A percentile compares a stretch with the other conserved stretches of the same genome.
Evolutionary conservation across 1,284 basidiomycete species (phyloP).

Genomic region (Violaceomyces palustris): DNA sequence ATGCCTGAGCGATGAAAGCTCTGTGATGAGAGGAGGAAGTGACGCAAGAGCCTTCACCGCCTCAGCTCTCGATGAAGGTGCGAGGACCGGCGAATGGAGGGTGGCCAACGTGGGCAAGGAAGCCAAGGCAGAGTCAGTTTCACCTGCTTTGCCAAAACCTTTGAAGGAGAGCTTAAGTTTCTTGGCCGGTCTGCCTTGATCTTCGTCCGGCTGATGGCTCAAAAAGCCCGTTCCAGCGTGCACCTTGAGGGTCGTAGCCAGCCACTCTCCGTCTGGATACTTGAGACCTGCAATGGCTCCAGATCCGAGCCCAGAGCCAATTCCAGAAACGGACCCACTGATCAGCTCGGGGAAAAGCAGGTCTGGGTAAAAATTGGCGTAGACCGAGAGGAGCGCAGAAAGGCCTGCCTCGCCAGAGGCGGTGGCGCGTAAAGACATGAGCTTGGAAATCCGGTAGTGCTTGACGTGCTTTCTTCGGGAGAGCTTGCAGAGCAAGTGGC

Average conservation of each 20-base stretch:
- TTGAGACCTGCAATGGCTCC: constrained; percentile 16
- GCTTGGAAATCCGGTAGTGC: constrained; percentile 33
- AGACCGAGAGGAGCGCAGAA: constrained; percentile 26
- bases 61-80: no score
- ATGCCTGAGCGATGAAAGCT: constrained; percentile 29
- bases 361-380: constrained; percentile 36
- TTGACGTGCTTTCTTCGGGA: constrained; percentile 29
- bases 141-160: neutral
- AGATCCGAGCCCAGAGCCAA: constrained; percentile 11
- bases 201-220: constrained; percentile 4
- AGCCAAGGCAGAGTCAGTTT: constrained; percentile 2
- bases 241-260: constrained; percentile 12
- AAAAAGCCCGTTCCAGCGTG: constrained; percentile 16
- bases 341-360: constrained; percentile 33
- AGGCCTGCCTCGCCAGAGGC: constrained; percentile 16
- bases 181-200: constrained; percentile 11
- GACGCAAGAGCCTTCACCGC: constrained; percentile 20
- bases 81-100: constrained; percentile 21
- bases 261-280: constrained; percentile 28
- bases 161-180: neutral
- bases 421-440: constrained; percentile 25
- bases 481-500: constrained; percentile 28
- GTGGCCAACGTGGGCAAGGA: constrained; percentile 25
- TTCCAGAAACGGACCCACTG: constrained; percentile 8
- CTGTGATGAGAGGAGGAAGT: constrained; percentile 21